Conservation (phyloP, 2,329 filamentous ascomycete genomes). For the Chaetomiaceae sp. region DNA sequence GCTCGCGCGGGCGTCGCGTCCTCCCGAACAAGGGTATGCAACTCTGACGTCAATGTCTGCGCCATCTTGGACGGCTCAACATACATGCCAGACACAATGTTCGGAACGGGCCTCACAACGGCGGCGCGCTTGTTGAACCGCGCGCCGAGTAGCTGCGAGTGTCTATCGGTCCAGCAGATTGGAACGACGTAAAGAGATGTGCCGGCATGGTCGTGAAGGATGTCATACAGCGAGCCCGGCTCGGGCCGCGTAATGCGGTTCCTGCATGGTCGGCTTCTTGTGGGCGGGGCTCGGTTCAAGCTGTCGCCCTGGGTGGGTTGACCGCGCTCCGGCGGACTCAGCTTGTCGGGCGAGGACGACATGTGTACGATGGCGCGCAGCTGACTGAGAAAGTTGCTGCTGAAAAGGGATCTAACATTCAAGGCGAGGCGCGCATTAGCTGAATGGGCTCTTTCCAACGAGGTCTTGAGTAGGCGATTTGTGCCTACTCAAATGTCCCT, state of each 20-base stretch:
- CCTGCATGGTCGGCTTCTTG: constrained; percentile 21
- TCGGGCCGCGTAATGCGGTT: constrained; percentile 39
- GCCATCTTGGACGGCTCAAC: constrained; percentile 40
- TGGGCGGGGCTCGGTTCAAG: background rate
- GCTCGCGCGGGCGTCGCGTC: constrained; percentile 31
- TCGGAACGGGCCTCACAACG: constrained; percentile 40
- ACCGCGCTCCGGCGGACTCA: constrained; percentile 6
- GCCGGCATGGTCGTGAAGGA: constrained; percentile 47
- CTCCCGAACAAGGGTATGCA: constrained; percentile 38
- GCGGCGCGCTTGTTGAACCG: constrained; percentile 42
- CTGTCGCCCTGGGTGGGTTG: constrained; percentile 1
- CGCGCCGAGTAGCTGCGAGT: constrained; percentile 45
- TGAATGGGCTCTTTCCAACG: background rate
- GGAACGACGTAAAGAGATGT: constrained; percentile 48
- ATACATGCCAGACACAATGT: constrained; percentile 11
- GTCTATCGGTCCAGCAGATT: constrained; percentile 53
- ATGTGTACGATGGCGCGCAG: constrained; percentile 29
- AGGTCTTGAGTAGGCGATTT: background rate
- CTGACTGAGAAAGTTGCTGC: constrained; percentile 27
- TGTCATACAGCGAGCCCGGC: constrained; percentile 48
- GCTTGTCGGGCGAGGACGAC: constrained; percentile 20
- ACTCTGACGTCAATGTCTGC: constrained; percentile 39
- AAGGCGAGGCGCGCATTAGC: constrained; percentile 15
- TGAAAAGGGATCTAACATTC: constrained; percentile 25
- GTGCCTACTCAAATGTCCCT: background rate